These are phyloP conservation scores for Neurospora sp. DNA, from an alignment of 495 filamentous ascomycete genomes.

Conservation along the genomic window DNA sequence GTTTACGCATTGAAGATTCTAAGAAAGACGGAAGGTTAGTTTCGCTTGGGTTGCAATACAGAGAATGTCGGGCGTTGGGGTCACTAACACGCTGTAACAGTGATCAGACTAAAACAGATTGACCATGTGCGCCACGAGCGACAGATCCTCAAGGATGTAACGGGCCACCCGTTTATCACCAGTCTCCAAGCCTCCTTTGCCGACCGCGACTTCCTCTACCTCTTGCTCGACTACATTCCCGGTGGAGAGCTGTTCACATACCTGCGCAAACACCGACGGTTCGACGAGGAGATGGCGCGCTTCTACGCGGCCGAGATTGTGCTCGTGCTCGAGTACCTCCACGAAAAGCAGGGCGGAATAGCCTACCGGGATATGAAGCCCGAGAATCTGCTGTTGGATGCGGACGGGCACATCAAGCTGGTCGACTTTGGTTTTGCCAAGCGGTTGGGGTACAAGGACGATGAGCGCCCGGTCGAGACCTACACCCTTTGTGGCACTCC, in stretches of 20 bases:
- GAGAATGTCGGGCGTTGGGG: constrained; percentile 30
- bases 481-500: constrained; percentile 96
- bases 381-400: constrained; percentile 89
- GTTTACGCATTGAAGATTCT: constrained; percentile 92
- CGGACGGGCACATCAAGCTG: constrained; percentile 85
- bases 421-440: constrained; percentile 99
- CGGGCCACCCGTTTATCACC: constrained; percentile 92
- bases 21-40: constrained; percentile 62
- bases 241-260: constrained; percentile 96
- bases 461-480: constrained; percentile 57
- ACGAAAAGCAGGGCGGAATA: constrained; percentile 71
- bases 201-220: constrained; percentile 79
- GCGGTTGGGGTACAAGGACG: constrained; percentile 46
- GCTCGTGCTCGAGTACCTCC: constrained; percentile 83
- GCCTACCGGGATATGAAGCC: constrained; percentile 95
- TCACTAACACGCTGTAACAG: constrained; percentile 30
- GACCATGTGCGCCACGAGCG: constrained; percentile 96
- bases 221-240: constrained; percentile 86
- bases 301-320: constrained; percentile 97
- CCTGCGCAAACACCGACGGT: constrained; percentile 72
- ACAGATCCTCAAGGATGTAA: constrained; percentile 72
- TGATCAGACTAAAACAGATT: constrained; percentile 93
- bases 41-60: not conserved
- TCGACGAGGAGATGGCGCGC: constrained; percentile 73
- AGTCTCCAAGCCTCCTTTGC: constrained; percentile 84